Evolutionary conservation across 2,329 filamentous ascomycete genomes (phyloP), one percentile per base, ranked within the genome.

Genomic region (Anisogramma anomala): DNA sequence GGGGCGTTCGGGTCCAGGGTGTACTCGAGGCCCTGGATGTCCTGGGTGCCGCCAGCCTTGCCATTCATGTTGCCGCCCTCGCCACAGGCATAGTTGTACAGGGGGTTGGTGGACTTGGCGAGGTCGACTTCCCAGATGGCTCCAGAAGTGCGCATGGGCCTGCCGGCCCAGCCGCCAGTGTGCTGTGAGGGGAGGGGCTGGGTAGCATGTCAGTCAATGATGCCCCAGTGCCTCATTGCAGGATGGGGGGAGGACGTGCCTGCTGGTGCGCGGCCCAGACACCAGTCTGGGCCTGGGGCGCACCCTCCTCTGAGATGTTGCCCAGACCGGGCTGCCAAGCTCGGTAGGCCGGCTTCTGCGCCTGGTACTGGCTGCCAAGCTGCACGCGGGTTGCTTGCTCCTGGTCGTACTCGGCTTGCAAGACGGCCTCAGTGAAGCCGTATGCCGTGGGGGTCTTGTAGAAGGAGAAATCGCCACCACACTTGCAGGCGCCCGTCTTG

Each of bases 401-500:
- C 3, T 36, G 30, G 2, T 2, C 10, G 7, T 47, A 33, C n/a
- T 22, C 18, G 22, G 19, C 4, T 11, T 17, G 6, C 8, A 22
- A 33, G 10, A 33, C 18, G 13, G 33, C 30, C 22, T 36, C 27
- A 20, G 30, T 33, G 26, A 9, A 2, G 3, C 43, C 44, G 6
- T 46, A 48, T 3, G 30, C 31, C 14, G 48, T 33, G 13, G 23
- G 43, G 3, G 52, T 45, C 15, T 51, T 41, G 41, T 61, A 62
- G 7, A 50, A 50, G 15, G 54, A 50, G 36, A 63, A 64, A 11
- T 53, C 49, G 0, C 57, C 51, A 3, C 42, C 41, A 44, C 64
- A 67, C 11, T 44, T 23, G 49, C 64, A 67, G 6, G 43, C 46
- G 3, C 62, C 62, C 3, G 33, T 39, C 3, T 49, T 40, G 48